Evolutionary conservation across 2,329 filamentous ascomycete species (phyloP).

Genomic region (Penicillium sp.): DNA sequence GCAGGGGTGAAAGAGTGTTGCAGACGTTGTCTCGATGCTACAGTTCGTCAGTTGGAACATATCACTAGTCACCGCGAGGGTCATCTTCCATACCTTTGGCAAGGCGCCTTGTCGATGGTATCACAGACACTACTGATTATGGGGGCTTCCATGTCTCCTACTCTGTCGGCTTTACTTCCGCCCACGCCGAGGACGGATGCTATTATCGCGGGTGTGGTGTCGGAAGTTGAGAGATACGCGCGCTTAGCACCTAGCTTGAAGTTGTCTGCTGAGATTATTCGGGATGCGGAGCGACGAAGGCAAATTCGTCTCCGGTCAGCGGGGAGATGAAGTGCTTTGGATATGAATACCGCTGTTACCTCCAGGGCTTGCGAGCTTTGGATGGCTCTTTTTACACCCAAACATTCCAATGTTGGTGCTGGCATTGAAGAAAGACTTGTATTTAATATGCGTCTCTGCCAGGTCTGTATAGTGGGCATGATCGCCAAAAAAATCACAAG

Average conservation of each 20-base stretch:
- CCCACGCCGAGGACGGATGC: conserved; percentile 62
- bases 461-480: neutral
- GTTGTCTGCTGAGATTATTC: conserved; percentile 76
- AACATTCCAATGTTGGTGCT: no score
- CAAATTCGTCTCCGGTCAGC: conserved; percentile 45
- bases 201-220: conserved; percentile 75
- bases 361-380: no score
- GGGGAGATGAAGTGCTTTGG: conserved; percentile 8
- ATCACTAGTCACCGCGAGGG: conserved; percentile 77
- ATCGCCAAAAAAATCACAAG: neutral
- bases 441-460: neutral
- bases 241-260: conserved; percentile 74
- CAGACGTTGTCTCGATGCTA: conserved; percentile 78
- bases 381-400: no score
- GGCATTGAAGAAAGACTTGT: neutral
- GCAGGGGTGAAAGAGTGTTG: conserved; percentile 74
- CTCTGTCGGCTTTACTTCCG: conserved; percentile 66
- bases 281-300: conserved; percentile 73
- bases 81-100: conserved; percentile 84
- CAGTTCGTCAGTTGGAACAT: conserved; percentile 76
- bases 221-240: conserved; percentile 73
- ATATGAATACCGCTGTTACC: no score
- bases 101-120: conserved; percentile 79
- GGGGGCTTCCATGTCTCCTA: conserved; percentile 79
- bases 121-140: conserved; percentile 80